Evolutionary conservation across 345 rosid genomes (phyloP), one percentile per base, ranked within the genome.

Genomic region (Brassica carinata): DNA sequence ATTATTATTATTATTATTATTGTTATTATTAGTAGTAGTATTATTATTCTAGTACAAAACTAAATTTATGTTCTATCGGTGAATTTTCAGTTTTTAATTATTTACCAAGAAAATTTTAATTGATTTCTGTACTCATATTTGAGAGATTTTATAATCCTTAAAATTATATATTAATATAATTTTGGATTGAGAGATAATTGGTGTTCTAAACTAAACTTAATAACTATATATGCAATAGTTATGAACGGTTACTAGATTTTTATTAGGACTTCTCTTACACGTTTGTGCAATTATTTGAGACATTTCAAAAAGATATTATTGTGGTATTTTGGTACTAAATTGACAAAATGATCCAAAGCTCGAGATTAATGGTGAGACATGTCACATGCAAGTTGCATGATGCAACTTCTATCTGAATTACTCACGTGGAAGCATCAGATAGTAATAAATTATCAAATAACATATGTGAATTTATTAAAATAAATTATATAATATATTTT

Each of bases 301-400:
- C 51, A 43, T 43, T 43, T 43, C 51, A 43, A 43, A 43, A 43
- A 43, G 30, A 27, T 27, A 27, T 27, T 2, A 3, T 43, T 40
- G 14, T 18, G 30, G 30, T 58, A 8, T 18, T 58, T 23, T 23
- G 30, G 64, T 59, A 8, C 64, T 59, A 59, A 19, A 8, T 59
- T 58, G 8, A 58, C 63, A 58, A 8, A 8, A 57, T 57, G 62
- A 62, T 64, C 69, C 66, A 33, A 64, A 64, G 19, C 68, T 63
- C 67, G 34, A 63, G 38, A 63, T 18, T 5, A 63, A 10, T 27
- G 34, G 66, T 26, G 66, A 62, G 66, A 62, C 34, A 57, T 57
- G 26, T 57, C 62, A 57, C 27, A 6, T 58, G 63, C 23, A 19
- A 19, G 23, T 19, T 19, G 23, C 23, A 19, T 19, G 23, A 19